A percentile compares a stretch with the other conserved stretches of the same genome.
These are phyloP conservation scores for Boletellus deceptivus DNA, from an alignment of 1,284 basidiomycete species.

Conservation along the genomic window DNA sequence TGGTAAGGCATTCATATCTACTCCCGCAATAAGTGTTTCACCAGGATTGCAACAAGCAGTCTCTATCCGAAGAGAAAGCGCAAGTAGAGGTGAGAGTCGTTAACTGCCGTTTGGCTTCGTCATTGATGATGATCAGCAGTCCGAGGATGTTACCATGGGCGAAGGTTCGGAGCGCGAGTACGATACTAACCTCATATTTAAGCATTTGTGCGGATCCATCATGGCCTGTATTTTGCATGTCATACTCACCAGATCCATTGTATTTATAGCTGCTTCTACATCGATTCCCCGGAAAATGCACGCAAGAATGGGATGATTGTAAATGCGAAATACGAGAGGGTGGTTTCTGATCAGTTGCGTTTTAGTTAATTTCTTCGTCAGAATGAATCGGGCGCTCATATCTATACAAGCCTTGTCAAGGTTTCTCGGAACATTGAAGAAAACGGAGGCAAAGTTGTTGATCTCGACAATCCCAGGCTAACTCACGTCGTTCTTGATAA, in stretches of 20 bases:
- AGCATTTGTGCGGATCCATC: slow-evolving; percentile 60
- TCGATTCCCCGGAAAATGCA: slow-evolving; percentile 80
- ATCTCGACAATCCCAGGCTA: slow-evolving; percentile 69
- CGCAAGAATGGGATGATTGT: slow-evolving; percentile 56
- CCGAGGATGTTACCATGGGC: slow-evolving; percentile 57
- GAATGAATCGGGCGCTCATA: not conserved
- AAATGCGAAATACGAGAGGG: slow-evolving; percentile 53
- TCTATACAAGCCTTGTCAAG: slow-evolving; percentile 51
- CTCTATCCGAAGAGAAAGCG: slow-evolving; percentile 12
- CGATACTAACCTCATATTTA: slow-evolving; percentile 74
- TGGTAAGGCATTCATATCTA: slow-evolving; percentile 11
- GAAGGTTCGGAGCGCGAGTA: slow-evolving; percentile 71
- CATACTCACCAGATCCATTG: not conserved
- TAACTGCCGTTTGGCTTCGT: not conserved
- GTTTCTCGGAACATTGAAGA: slow-evolving; percentile 52
- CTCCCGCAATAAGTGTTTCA: not conserved
- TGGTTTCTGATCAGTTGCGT: slow-evolving; percentile 51
- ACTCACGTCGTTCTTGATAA: slow-evolving; percentile 86
- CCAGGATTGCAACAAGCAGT: slow-evolving; percentile 7
- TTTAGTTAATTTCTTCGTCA: not conserved
- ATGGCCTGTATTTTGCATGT: not conserved
- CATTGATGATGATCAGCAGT: slow-evolving; percentile 12
- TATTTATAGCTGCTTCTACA: slow-evolving; percentile 71
- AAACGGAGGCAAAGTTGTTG: slow-evolving; percentile 71
- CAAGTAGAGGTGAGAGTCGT: slow-evolving; percentile 10